A percentile compares a stretch with the other conserved stretches of the same genome.
phyloP scores from a whole-genome alignment of 192 early-diverging fungal species.

The Backusella parvicylindrica region DNA sequence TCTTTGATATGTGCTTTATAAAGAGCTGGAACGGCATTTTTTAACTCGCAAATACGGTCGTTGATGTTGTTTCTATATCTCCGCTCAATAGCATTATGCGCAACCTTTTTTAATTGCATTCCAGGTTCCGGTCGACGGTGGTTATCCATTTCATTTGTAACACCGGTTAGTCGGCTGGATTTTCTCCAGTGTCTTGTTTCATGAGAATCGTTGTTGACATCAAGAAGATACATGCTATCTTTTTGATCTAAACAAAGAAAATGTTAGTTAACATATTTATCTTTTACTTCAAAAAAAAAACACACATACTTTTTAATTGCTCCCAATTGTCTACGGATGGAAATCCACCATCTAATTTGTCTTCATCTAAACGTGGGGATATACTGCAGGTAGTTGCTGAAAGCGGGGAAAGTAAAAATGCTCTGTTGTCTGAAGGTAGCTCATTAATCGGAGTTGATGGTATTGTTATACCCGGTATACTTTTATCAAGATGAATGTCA shows the following conservation, averaged over 20 bases:
- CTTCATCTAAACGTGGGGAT: not conserved
- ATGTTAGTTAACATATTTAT: not conserved
- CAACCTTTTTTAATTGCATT: slow-evolving; percentile 80
- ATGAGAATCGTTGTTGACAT: not conserved
- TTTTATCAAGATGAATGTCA: not conserved
- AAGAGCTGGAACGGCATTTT: slow-evolving; percentile 82
- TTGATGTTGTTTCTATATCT: slow-evolving; percentile 98
- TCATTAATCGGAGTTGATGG: slow-evolving; percentile 10
- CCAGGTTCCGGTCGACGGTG: slow-evolving; percentile 20
- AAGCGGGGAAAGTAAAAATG: not conserved
- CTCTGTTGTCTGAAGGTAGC: not conserved
- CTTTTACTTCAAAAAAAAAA: not conserved
- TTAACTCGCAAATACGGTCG: slow-evolving; percentile 88
- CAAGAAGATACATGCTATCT: not conserved
- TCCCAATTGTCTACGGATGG: not conserved
- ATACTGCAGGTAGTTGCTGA: not conserved
- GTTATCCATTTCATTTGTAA: not conserved
- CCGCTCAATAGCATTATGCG: slow-evolving; percentile 94
- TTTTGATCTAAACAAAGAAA: not conserved
- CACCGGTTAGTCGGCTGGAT: not conserved
- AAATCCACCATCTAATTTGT: not conserved
- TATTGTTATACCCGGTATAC: slow-evolving; percentile 10
- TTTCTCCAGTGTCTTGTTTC: slow-evolving; percentile 18
- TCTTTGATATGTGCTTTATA: slow-evolving; percentile 36
- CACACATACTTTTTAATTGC: not conserved